Evolutionary conservation across 192 early-diverging fungal genomes (phyloP), one percentile per base, ranked within the genome.

Genomic region (Lobulomyces angularis): DNA sequence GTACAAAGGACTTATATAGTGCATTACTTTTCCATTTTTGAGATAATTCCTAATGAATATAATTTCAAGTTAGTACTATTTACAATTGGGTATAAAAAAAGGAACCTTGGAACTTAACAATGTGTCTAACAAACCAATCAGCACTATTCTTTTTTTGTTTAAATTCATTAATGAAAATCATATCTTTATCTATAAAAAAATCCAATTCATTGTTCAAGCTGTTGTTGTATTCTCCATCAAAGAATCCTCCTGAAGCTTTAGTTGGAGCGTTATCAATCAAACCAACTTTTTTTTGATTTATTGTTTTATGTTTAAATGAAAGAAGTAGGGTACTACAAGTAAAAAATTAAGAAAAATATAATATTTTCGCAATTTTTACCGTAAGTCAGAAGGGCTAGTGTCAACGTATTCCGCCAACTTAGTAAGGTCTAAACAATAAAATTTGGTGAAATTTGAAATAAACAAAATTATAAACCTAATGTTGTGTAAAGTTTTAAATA

Each of bases 401-500:
- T 92, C 88, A 35, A 96, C 50, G 59, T 93, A 89, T 22, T 75
- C 67, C 7, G 88, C 82, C 43, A 96, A 64, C 51, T 91, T 88
- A 41, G n/a, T n/a, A n/a, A n/a, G n/a, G n/a, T n/a, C n/a, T n/a
- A n/a, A n/a, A n/a, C n/a, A n/a, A n/a, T n/a, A n/a, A n/a, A n/a
- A n/a, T n/a, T n/a, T n/a, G n/a, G n/a, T n/a, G n/a, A n/a, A n/a
- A n/a, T n/a, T n/a, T n/a, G n/a, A n/a, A n/a, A n/a, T n/a, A n/a
- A n/a, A n/a, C n/a, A n/a, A n/a, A n/a, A n/a, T n/a, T 83, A 81
- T 27, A 88, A 73, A 9, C 74, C 77, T 75, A 97, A 81, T 25
- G 86, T 84, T 2, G 87, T 90, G 70, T 97, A 97, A 35, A 97
- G 69, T 71, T 90, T 93, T 37, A 97, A 65, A 80, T 86, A 94